Base-by-base conservation (phyloP, 208 protist genomes). In the Trichomonas gallinae region DNA sequence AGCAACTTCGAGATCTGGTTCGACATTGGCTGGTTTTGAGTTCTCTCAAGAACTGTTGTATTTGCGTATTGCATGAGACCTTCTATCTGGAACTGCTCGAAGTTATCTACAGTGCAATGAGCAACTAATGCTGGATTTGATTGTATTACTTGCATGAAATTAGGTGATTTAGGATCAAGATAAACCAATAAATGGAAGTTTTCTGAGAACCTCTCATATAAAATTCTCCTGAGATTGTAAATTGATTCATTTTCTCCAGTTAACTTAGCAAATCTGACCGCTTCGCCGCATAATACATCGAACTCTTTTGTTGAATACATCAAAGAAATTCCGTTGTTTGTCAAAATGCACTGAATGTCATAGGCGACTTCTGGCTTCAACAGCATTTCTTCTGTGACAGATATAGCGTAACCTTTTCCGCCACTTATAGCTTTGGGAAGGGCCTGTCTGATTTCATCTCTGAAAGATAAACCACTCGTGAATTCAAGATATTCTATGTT, bases 81-180 rank as follows among this genome's bases (percentile, higher is more conserved):
- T 85, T 99, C 98, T 21, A 97, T 96, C 26, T 99, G 98, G 99
- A 99, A 99, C 96, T 98, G 98, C 96, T 98, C 98, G 96, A 99
- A 99, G 98, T 99, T 99, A 97, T 99, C 98, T 96, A 99, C 99
- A 17, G 98, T 99, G 97, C 98, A 99, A 97, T 99, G 99, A 97
- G 99, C 99, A 82, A 99, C 98, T 0, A 99, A 97, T 45, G 99
- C 99, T 13, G 99, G 99, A 97, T 99, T 99, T 98, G 98, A 99
- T 97, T 98, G 98, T 91, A 99, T 72, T 6, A 99, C 98, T 45
- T 97, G 97, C 96, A 98, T 98, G 97, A 99, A 99, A 40, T 89
- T 89, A 81, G 98, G 97, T 72, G 99, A 98, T 38, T 99, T 97
- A 13, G 99, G 99, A 38, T 98, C 99, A 98, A 99, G 98, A 87